phyloP scores from a whole-genome alignment of 1,284 basidiomycete genomes.

The Moesziomyces antarcticus region DNA sequence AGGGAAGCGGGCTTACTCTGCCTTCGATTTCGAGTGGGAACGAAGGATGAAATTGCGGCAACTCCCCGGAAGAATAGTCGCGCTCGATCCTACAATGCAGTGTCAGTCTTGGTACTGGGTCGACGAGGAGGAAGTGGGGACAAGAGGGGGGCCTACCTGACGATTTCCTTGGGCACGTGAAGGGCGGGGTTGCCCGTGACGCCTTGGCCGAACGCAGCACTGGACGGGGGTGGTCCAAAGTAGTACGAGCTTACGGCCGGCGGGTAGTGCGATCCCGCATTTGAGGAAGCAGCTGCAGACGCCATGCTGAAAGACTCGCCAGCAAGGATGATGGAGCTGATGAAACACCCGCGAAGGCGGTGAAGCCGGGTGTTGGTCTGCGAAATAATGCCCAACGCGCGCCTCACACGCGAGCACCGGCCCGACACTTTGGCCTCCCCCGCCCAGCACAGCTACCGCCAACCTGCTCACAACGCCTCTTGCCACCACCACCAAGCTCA shows the following conservation, averaged over 20 bases:
- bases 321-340: not conserved
- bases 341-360: no score
- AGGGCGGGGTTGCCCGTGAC: conserved; percentile 82
- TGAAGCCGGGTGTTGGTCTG: no score
- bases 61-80: conserved; percentile 82
- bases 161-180: conserved; percentile 84
- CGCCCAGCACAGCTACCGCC: no score
- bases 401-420: no score
- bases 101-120: no score
- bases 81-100: conserved; percentile 74
- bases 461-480: no score
- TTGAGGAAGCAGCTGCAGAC: no score
- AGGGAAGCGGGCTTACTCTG: conserved; percentile 71
- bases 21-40: conserved; percentile 85
- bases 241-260: conserved; percentile 46
- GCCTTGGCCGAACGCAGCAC: conserved; percentile 78
- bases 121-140: not conserved
- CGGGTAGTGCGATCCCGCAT: conserved; percentile 4
- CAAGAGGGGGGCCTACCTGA: conserved; percentile 67
- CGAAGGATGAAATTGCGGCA: conserved; percentile 79
- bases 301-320: no score
- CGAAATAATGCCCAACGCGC: no score
- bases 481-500: no score
- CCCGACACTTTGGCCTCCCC: no score
- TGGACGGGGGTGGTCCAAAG: conserved; percentile 42